Evolutionary conservation across 2,329 filamentous ascomycete species (phyloP).

Genomic region (Hypoxylon sp.): DNA sequence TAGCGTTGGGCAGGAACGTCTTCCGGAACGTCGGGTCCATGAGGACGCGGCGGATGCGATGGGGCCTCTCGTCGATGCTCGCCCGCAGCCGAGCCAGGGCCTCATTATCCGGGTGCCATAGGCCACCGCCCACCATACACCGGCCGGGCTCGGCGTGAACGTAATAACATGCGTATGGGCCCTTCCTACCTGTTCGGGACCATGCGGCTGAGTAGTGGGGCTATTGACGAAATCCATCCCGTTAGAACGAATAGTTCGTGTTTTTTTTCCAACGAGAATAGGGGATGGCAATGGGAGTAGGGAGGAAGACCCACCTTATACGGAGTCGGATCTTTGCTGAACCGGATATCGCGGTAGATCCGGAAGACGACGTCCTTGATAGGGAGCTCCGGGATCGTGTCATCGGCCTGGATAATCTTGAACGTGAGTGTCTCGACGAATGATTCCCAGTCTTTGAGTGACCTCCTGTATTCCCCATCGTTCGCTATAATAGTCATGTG

Average conservation of each 20-base stretch:
- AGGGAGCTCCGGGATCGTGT: constrained; percentile 88
- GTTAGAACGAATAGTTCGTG: constrained; percentile 20
- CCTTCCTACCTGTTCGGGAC: constrained; percentile 89
- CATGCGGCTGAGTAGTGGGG: constrained; percentile 88
- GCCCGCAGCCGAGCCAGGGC: constrained; percentile 77
- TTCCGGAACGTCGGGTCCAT: constrained; percentile 71
- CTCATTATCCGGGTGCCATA: constrained; percentile 82
- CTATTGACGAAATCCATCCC: constrained; percentile 56
- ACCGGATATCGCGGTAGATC: constrained; percentile 89
- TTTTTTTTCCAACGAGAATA: neutral
- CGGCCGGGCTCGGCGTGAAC: constrained; percentile 81
- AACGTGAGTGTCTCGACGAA: constrained; percentile 82
- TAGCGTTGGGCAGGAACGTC: constrained; percentile 73
- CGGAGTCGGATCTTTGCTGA: constrained; percentile 85
- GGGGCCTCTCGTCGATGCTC: constrained; percentile 81
- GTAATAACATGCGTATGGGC: constrained; percentile 90
- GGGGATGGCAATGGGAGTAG: constrained; percentile 41
- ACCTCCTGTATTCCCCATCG: constrained; percentile 82
- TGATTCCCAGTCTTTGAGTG: constrained; percentile 84
- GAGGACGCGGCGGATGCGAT: constrained; percentile 77
- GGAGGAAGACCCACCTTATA: constrained; percentile 77
- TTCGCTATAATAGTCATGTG: constrained; percentile 68
- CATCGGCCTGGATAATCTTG: constrained; percentile 79
- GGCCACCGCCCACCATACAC: constrained; percentile 83
- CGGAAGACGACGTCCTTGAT: constrained; percentile 89